Base-by-base conservation (phyloP, 305 asterid genomes). In the Fraxinus sp. region DNA sequence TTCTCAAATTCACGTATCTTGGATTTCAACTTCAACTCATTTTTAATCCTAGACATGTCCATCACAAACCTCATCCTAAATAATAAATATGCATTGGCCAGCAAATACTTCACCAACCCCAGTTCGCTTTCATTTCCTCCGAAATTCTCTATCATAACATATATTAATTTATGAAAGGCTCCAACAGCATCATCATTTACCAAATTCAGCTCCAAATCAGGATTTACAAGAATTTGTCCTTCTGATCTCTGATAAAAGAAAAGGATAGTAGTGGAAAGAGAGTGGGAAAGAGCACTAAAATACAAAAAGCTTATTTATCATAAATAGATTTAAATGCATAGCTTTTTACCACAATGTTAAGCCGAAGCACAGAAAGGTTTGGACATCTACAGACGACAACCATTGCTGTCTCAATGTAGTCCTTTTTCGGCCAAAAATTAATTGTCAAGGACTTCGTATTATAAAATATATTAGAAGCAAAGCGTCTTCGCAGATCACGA, bases 31-130 rank as follows among this genome's bases (percentile, higher is more conserved):
- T 7, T 8, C 26, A n/a, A 37, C 13, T 74, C 30, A 26, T 33
- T 74, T n/a, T 10, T 24, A 2, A 1, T 26, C 72, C 22, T 30
- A 11, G 4, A 20, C 28, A 5, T 2, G 30, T 44, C 55, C 72
- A 57, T n/a, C 59, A 1, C 39, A 20, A 83, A 73, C 80, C 41
- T 28, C 83, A 83, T 79, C 16, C 1, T 2, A 76, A 5, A 1
- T 1, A 80, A 46, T 1, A 5, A 7, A 3, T 30, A 18, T 13
- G 76, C 37, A 22, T 80, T 75, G 2, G 78, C 84, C 11, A 84
- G 86, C 32, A 84, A 35, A 18, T 9, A 76, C 70, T 44, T 76
- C 30, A 76, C 86, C 7, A 84, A 81, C 79, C 39, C 57, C 86
- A 74, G 3, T 28, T 84, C 83, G 10, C 73, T 24, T 11, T 33